phyloP scores from a whole-genome alignment of 176 grass and related monocot species.

The Stipa capillata region DNA sequence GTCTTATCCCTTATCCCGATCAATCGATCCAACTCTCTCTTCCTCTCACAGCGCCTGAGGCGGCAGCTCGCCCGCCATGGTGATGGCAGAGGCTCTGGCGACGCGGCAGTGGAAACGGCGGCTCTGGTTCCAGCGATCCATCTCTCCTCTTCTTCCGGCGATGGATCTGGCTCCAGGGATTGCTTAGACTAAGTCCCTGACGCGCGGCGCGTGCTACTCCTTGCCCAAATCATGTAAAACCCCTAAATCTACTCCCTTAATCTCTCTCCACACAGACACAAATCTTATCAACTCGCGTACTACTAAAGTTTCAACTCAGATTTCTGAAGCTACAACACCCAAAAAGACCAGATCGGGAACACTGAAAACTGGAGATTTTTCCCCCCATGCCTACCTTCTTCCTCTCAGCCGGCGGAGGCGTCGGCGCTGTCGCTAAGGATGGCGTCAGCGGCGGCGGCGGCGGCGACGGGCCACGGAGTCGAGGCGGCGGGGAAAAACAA shows the following conservation, averaged over 20 bases:
- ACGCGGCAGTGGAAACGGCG: background rate
- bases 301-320: background rate
- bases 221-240: background rate
- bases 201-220: background rate
- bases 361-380: too few relatives aligned
- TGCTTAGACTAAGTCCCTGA: background rate
- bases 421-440: too few relatives aligned
- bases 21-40: background rate
- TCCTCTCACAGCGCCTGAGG: background rate
- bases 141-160: background rate
- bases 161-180: background rate
- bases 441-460: background rate
- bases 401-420: background rate
- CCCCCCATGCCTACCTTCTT: background rate
- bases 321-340: too few relatives aligned
- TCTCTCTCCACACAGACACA: background rate
- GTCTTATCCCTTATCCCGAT: too few relatives aligned
- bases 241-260: background rate
- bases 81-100: too few relatives aligned
- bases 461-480: background rate
- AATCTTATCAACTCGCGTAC: background rate
- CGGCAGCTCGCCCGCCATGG: background rate
- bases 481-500: too few relatives aligned
- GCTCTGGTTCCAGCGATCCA: too few relatives aligned
- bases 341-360: background rate